Evolutionary conservation across 2,329 filamentous ascomycete species (phyloP).

Genomic region (Ceratocystis huliohia): DNA sequence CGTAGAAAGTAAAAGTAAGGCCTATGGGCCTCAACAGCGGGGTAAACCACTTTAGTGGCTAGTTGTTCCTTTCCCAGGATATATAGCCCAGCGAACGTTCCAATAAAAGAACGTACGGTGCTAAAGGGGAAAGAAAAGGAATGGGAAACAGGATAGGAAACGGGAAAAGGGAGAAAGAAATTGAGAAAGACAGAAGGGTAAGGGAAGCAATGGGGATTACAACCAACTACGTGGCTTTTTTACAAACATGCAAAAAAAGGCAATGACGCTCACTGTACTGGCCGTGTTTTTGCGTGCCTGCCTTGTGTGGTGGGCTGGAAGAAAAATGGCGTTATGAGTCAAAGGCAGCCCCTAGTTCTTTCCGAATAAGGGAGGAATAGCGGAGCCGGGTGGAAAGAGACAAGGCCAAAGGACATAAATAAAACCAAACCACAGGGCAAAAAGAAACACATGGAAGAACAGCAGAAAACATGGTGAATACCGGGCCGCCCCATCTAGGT

Average conservation of each 20-base stretch:
- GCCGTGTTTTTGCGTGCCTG: background rate
- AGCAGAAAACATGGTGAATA: background rate
- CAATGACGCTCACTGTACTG: background rate
- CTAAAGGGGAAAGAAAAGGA: background rate
- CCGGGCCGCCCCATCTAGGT: background rate
- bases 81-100: conserved; percentile 9
- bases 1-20: conserved; percentile 3
- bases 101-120: background rate
- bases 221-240: background rate
- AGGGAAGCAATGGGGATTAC: background rate
- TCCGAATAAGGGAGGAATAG: background rate
- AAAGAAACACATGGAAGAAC: background rate
- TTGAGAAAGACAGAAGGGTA: background rate
- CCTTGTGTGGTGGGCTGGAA: background rate
- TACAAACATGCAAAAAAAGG: background rate
- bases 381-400: background rate
- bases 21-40: conserved; percentile 13
- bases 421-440: background rate
- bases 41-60: conserved; percentile 18
- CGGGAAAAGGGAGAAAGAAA: background rate
- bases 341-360: background rate
- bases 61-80: conserved; percentile 11
- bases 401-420: background rate
- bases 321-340: background rate
- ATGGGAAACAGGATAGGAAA: background rate